These are phyloP conservation scores for Paracoccidioides brasiliensis DNA, from an alignment of 2,329 filamentous ascomycete genomes.

Conservation along the genomic window DNA sequence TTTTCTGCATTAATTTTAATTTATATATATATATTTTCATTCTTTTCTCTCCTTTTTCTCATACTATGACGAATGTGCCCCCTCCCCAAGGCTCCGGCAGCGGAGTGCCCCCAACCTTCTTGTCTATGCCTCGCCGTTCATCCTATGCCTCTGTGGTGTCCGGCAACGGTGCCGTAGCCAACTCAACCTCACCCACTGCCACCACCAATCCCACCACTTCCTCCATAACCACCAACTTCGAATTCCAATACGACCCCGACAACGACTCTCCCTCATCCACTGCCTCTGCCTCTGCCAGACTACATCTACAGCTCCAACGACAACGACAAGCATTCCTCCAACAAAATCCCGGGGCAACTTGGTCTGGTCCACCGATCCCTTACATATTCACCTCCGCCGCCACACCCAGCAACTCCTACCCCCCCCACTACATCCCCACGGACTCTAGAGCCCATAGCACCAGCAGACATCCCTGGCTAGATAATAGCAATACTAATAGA, in stretches of 20 bases:
- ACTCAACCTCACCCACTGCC: background rate
- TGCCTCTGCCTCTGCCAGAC: background rate
- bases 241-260: background rate
- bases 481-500: conserved; percentile 14
- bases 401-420: conserved; percentile 21
- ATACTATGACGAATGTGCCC: conserved; percentile 33
- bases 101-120: conserved; percentile 28
- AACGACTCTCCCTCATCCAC: background rate
- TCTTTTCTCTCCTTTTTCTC: background rate
- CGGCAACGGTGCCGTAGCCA: conserved; percentile 29
- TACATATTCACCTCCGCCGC: conserved; percentile 17
- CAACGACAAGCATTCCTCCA: background rate
- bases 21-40: background rate
- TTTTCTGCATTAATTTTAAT: background rate
- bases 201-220: conserved; percentile 13
- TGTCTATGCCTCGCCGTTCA: conserved; percentile 38
- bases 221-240: background rate
- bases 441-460: conserved; percentile 9
- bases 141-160: conserved; percentile 51
- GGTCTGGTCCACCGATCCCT: conserved; percentile 23
- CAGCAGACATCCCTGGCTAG: conserved; percentile 26
- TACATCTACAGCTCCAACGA: background rate
- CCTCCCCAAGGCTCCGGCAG: conserved; percentile 26
- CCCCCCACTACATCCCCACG: conserved; percentile 20
- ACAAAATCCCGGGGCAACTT: conserved; percentile 18